A percentile compares a stretch with the other conserved stretches of the same genome.
Evolutionary conservation across 768 basidiomycete species (phyloP).

Genomic region (Pleurotus giganteus): DNA sequence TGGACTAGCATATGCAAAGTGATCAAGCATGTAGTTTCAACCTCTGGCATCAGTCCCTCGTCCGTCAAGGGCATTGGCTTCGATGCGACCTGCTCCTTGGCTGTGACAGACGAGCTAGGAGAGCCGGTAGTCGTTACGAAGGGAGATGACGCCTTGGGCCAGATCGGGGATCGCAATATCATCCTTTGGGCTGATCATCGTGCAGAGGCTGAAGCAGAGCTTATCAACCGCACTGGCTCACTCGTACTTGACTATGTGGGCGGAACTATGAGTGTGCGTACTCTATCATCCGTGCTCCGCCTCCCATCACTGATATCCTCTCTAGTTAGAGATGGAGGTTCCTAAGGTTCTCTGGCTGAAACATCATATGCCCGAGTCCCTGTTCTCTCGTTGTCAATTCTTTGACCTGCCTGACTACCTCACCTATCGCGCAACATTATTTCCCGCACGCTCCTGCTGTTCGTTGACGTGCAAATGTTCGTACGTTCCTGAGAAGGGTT

Average conservation of each 20-base stretch:
- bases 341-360: conserved; percentile 98
- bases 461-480: conserved; percentile 97
- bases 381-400: conserved; percentile 77
- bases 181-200: conserved; percentile 98
- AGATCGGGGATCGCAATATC: conserved; percentile 75
- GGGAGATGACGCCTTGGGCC: conserved; percentile 60
- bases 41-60: conserved; percentile 51
- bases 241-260: conserved; percentile 93
- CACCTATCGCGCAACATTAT: conserved; percentile 85
- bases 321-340: conserved; percentile 95
- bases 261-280: conserved; percentile 86
- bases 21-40: conserved; percentile 59
- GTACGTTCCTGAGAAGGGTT: conserved; percentile 82
- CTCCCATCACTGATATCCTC: background rate
- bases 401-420: conserved; percentile 95
- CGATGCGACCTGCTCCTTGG: conserved; percentile 96
- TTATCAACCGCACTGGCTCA: conserved; percentile 84
- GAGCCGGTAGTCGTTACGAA: conserved; percentile 73
- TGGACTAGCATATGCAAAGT: conserved; percentile 69
- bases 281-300: background rate
- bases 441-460: conserved; percentile 79
- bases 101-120: conserved; percentile 76
- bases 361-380: conserved; percentile 70
- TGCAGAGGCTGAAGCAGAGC: conserved; percentile 86
- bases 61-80: conserved; percentile 87